These are phyloP conservation scores for Colletotrichum sp. DNA, from an alignment of 2,329 filamentous ascomycete genomes.

Conservation along the genomic window DNA sequence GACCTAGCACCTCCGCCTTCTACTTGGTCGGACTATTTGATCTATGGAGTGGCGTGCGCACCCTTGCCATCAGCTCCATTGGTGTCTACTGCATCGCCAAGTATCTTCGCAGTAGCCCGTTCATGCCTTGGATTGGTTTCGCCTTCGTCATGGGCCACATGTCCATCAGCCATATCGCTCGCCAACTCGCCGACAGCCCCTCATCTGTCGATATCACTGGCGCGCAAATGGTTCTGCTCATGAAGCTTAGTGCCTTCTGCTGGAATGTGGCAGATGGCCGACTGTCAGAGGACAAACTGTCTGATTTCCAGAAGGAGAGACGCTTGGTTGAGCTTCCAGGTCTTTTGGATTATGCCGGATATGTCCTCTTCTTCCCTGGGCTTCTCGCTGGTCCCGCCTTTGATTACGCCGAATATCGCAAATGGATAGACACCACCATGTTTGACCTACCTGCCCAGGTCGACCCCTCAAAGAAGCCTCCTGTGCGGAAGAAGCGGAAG, in stretches of 20 bases:
- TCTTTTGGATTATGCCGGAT: slow-evolving; percentile 83
- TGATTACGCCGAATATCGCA: slow-evolving; percentile 90
- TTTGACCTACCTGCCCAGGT: slow-evolving; percentile 83
- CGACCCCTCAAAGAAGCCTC: slow-evolving; percentile 85
- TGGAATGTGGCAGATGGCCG: slow-evolving; percentile 97
- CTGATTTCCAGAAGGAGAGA: slow-evolving; percentile 83
- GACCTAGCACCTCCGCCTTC: slow-evolving; percentile 75
- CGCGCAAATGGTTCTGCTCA: slow-evolving; percentile 97
- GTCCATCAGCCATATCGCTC: slow-evolving; percentile 85
- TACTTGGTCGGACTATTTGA: slow-evolving; percentile 94
- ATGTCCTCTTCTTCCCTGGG: slow-evolving; percentile 94
- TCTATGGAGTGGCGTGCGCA: slow-evolving; percentile 84
- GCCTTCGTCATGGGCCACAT: slow-evolving; percentile 95
- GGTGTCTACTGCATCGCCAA: slow-evolving; percentile 85
- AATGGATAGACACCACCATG: slow-evolving; percentile 93
- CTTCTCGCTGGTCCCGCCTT: slow-evolving; percentile 91
- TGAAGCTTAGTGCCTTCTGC: slow-evolving; percentile 96
- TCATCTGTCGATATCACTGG: slow-evolving; percentile 84
- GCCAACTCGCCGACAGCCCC: slow-evolving; percentile 73
- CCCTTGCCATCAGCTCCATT: slow-evolving; percentile 78
- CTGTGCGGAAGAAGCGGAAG: slow-evolving; percentile 86
- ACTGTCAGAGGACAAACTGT: slow-evolving; percentile 78
- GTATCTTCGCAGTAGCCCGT: slow-evolving; percentile 77
- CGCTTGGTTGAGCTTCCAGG: slow-evolving; percentile 76
- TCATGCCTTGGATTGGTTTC: slow-evolving; percentile 98